A percentile compares a stretch with the other conserved stretches of the same genome.
Conservation (phyloP, 2,329 filamentous ascomycete species). For the Colletotrichum orchidophilum region DNA sequence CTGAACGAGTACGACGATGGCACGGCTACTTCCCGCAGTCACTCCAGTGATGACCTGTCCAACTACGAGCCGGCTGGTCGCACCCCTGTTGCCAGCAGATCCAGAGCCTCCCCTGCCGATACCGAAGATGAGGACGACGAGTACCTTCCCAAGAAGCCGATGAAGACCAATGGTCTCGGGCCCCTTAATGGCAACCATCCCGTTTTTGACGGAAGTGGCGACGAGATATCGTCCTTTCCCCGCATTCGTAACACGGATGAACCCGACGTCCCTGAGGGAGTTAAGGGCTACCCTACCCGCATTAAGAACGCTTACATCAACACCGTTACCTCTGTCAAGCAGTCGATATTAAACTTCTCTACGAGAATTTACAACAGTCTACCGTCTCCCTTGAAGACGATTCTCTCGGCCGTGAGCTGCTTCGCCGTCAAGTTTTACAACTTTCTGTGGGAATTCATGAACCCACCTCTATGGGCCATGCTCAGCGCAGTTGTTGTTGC, state of each 20-base stretch:
- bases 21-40: conserved; percentile 42
- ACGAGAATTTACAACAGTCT: conserved; percentile 47
- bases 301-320: conserved; percentile 45
- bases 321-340: conserved; percentile 38
- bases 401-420: conserved; percentile 42
- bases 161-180: conserved; percentile 34
- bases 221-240: conserved; percentile 72
- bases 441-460: conserved; percentile 95
- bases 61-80: conserved; percentile 64
- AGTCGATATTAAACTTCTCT: conserved; percentile 37
- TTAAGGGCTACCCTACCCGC: conserved; percentile 52
- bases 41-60: conserved; percentile 52
- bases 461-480: conserved; percentile 98
- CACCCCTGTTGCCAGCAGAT: conserved; percentile 62
- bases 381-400: conserved; percentile 52
- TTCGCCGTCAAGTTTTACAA: conserved; percentile 59
- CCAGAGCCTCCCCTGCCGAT: conserved; percentile 58
- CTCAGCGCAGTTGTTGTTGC: conserved; percentile 89
- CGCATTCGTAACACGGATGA: conserved; percentile 58
- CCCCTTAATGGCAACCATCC: conserved; percentile 40
- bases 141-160: conserved; percentile 39
- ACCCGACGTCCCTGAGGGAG: conserved; percentile 49
- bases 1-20: conserved; percentile 56
- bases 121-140: conserved; percentile 57
- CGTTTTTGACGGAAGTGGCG: conserved; percentile 45